Evolutionary conservation across 1,139 yeast species (phyloP).

Genomic region (Pichia sp.): DNA sequence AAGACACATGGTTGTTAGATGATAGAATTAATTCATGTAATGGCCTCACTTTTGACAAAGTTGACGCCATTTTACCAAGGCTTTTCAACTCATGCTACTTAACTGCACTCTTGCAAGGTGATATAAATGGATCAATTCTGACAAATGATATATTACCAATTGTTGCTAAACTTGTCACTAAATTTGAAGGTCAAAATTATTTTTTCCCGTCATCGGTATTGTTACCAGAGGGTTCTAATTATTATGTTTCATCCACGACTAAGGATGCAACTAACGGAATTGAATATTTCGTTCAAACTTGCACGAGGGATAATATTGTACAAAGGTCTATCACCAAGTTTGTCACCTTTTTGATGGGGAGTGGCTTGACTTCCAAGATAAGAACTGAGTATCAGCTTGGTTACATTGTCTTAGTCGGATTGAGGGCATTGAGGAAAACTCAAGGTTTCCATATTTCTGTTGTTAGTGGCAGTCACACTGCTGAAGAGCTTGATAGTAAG

Average conservation of each 20-base stretch:
- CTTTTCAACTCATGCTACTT: slow-evolving; percentile 30
- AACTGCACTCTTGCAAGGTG: slow-evolving; percentile 45
- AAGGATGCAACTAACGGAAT: slow-evolving; percentile 44
- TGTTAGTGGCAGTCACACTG: slow-evolving; percentile 38
- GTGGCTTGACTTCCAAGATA: slow-evolving; percentile 37
- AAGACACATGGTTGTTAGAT: slow-evolving; percentile 42
- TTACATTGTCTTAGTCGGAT: slow-evolving; percentile 48
- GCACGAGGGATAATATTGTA: slow-evolving; percentile 32
- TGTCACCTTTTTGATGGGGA: slow-evolving; percentile 37
- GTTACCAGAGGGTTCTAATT: slow-evolving; percentile 32
- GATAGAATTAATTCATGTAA: slow-evolving; percentile 51
- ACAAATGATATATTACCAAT: slow-evolving; percentile 10
- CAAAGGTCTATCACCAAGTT: slow-evolving; percentile 36
- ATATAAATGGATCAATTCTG: slow-evolving; percentile 21
- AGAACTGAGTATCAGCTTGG: slow-evolving; percentile 52
- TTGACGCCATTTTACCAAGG: slow-evolving; percentile 22
- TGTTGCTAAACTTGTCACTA: slow-evolving; percentile 9
- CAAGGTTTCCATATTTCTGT: slow-evolving; percentile 52
- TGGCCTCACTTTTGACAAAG: slow-evolving; percentile 42
- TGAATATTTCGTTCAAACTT: slow-evolving; percentile 49
- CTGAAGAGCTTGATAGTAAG: slow-evolving; percentile 32
- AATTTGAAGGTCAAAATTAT: slow-evolving; percentile 12
- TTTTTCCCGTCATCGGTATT: slow-evolving; percentile 30
- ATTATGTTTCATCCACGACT: slow-evolving; percentile 27
- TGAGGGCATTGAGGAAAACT: slow-evolving; percentile 41